Base-by-base conservation (phyloP, 176 grass and related monocot species). In the Carex kokanica region DNA sequence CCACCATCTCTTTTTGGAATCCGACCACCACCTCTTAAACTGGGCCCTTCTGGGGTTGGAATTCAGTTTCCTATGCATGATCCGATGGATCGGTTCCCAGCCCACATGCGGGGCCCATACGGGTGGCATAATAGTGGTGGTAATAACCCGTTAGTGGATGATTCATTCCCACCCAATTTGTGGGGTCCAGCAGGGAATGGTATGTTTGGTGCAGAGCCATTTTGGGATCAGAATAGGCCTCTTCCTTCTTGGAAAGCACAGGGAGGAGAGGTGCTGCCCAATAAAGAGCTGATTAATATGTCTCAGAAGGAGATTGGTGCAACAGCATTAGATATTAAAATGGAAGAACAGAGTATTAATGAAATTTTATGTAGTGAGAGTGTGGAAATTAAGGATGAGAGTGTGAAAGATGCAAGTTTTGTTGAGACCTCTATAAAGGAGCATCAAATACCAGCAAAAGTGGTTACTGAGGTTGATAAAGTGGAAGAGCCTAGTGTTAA, bases 1-100 rank as follows among this genome's bases (percentile, higher is more conserved):
- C 91, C 97, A 54, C 80, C 80, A 18, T 89, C 93, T 78, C 75
- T 99, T 79, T 99, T 95, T 89, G 89, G 89, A 51, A 79, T 96
- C 31, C 91, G 97, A 69, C 93, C 93, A 16, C 93, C 93, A 56
- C 92, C 84, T 65, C 83, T 99, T 82, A 92, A 96, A 83, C 83
- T 99, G 78, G 86, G 83, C 51, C 95, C 94, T 72, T 67, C 83
- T 18, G 73, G 73, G 24, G 73, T 78, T 74, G 90, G 92, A 87
- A 87, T 94, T 69, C 90, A 92, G 49, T 98, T 94, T 94, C 90
- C 90, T 60, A 83, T 99, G 84, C 93, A 95, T 86, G 97, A 96
- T 12, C 27, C 78, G n/a, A 84, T 94, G 54, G 95, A 94, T 79
- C 90, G 92, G 88, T 94, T 97, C 88, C 62, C 84, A 1, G 78